A percentile compares a stretch with the other conserved stretches of the same genome.
These are phyloP conservation scores for Exserohilum turcica DNA, from an alignment of 2,329 filamentous ascomycete genomes.

Conservation along the genomic window DNA sequence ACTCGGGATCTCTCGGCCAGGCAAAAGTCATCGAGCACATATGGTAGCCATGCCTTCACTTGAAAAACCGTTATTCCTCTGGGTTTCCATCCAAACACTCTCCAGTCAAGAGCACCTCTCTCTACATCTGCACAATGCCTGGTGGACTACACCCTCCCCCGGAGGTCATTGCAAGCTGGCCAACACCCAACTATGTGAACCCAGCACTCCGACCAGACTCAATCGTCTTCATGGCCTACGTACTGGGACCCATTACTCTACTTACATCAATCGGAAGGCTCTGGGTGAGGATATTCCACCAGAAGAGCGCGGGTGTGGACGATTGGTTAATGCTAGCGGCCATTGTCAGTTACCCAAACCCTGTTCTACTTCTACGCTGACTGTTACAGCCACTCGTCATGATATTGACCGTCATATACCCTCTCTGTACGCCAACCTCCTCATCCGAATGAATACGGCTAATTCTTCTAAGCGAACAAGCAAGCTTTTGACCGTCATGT, in stretches of 20 bases:
- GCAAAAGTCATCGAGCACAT: constrained; percentile 21
- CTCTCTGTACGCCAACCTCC: constrained; percentile 17
- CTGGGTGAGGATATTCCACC: constrained; percentile 37
- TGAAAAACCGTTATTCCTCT: not conserved
- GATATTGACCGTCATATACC: constrained; percentile 27
- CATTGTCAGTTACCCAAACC: constrained; percentile 20
- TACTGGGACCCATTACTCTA: constrained; percentile 31
- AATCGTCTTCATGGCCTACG: constrained; percentile 22
- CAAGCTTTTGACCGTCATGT: constrained; percentile 34
- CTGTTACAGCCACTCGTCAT: constrained; percentile 22
- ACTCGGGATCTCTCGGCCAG: constrained; percentile 2
- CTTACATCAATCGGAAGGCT: constrained; percentile 31
- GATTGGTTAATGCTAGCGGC: constrained; percentile 40
- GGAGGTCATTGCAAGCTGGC: constrained; percentile 33
- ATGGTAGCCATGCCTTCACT: constrained; percentile 26
- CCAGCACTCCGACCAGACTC: constrained; percentile 29
- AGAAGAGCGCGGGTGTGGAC: constrained; percentile 33
- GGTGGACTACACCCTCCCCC: constrained; percentile 37
- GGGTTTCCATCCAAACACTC: not conserved
- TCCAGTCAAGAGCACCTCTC: not conserved
- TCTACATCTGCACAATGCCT: constrained; percentile 27
- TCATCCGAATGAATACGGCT: constrained; percentile 2
- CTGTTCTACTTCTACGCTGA: constrained; percentile 9
- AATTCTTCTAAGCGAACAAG: constrained; percentile 18
- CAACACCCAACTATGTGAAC: constrained; percentile 30